Base-by-base conservation (phyloP, 495 filamentous ascomycete genomes). In the Xylaria acuta region DNA sequence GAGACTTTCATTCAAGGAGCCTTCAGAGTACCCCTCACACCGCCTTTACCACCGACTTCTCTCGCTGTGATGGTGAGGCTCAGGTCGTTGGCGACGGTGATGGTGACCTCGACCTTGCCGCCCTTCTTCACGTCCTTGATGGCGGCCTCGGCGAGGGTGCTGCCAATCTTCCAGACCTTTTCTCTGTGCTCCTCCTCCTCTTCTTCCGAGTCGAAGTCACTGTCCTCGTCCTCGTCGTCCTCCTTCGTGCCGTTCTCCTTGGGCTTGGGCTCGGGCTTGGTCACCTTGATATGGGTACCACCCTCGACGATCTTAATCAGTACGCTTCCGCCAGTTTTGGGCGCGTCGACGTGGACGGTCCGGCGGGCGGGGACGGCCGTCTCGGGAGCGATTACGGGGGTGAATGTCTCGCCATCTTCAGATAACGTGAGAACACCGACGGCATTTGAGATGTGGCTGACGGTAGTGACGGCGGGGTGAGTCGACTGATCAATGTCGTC, bases 401-500 rank as follows among this genome's bases (percentile, higher is more conserved):
- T 86, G 85, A 99, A 98, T 66, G 87, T 82, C 71, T 90, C 85
- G 43, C 83, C 82, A 49, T 85, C 84, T 45, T 90, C 88, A 53
- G 85, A 86, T n/a, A 90, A 86, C 72, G 93, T 88, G 72, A 97
- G 86, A 25, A 98, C 92, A 77, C 96, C 96, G 70, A 99, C 93
- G 32, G 95, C 92, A 76, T 94, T 92, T 73, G 87, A 86, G 71
- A 97, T 88, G 82, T 99, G 96, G 49, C 94, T 93, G 40, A 95
- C 94, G 22, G 93, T 94, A 20, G 96, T 98, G 65, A 99, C 94
- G 78, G 93, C 92, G 45, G 96, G 93, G 86, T 99, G 96, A 51
- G 94, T 97, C 14, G 93, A 97, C 83, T 98, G 94, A 78, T 95
- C 92, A 74, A 99, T 97, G 79, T 99, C 97, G 67, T 94, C 93